These are phyloP conservation scores for Podila horticola DNA, from an alignment of 192 early-diverging fungal genomes.

Conservation along the genomic window DNA sequence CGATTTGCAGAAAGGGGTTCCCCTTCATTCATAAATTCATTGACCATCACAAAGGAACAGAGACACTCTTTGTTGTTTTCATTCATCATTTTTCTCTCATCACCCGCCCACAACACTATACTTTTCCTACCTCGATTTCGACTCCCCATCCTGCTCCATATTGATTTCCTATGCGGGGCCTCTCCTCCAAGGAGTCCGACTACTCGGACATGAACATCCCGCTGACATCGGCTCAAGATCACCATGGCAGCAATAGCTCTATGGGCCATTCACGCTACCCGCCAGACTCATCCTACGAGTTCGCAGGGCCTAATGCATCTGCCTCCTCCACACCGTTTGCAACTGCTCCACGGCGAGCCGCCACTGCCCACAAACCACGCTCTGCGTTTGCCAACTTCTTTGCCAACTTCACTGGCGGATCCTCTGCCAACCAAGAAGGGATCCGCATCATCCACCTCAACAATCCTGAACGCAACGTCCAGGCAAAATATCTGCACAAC, in stretches of 20 bases:
- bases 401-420: constrained; percentile 16
- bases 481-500: constrained; percentile 91
- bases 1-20: no score
- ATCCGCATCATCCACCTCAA: constrained; percentile 91
- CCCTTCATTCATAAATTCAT: not conserved
- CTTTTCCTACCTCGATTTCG: not conserved
- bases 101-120: constrained; percentile 50
- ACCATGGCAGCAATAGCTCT: constrained; percentile 22
- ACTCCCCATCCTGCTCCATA: not conserved
- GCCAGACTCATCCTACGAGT: constrained; percentile 19
- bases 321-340: constrained; percentile 2
- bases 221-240: constrained; percentile 45
- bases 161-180: constrained; percentile 42
- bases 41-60: constrained; percentile 32
- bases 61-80: constrained; percentile 25
- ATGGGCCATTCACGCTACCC: constrained; percentile 30
- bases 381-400: constrained; percentile 14
- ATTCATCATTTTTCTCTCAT: constrained; percentile 37
- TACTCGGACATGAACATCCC: constrained; percentile 57
- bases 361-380: constrained; percentile 5
- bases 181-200: constrained; percentile 54
- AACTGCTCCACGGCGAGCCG: not conserved
- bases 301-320: not conserved
- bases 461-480: constrained; percentile 79
- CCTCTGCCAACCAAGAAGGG: constrained; percentile 28